Percentiles rank a stretch among this genome's conserved stretches.
Evolutionary conservation across 257 asterid species (phyloP).

Genomic region (Salvia miltiorrhiza): DNA sequence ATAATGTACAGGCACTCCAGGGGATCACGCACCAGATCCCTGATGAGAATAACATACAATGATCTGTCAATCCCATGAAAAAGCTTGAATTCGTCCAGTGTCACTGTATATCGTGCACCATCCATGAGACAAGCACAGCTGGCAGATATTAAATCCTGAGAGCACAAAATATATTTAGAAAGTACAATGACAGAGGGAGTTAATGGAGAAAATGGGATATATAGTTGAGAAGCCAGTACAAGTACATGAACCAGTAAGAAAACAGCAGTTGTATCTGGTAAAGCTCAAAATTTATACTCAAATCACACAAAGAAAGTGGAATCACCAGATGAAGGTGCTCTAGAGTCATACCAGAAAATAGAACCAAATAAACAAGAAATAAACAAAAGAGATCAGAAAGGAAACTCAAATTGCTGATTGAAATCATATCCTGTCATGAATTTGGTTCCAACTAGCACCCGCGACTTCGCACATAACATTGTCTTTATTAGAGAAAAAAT

Average conservation of each 20-base stretch:
- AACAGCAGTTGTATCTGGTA: no score
- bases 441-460: neutral
- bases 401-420: neutral
- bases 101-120: slow-evolving; percentile 4
- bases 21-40: slow-evolving; percentile 49
- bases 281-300: no score
- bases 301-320: neutral
- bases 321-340: neutral
- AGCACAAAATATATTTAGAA: slow-evolving; percentile 2
- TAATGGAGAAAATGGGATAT: neutral
- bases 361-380: neutral
- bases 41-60: slow-evolving; percentile 47
- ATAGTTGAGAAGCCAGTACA: neutral
- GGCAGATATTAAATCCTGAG: slow-evolving; percentile 31
- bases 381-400: neutral
- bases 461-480: slow-evolving; percentile 12
- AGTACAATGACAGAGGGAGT: neutral
- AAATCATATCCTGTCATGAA: neutral
- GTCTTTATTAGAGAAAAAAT: neutral
- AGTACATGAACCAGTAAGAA: neutral
- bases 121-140: slow-evolving; percentile 31
- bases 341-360: neutral
- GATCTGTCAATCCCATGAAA: slow-evolving; percentile 50
- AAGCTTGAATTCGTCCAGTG: slow-evolving; percentile 32
- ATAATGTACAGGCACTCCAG: slow-evolving; percentile 42